Evolutionary conservation across 768 basidiomycete genomes (phyloP).

Genomic region (Podaxis rugospora): DNA sequence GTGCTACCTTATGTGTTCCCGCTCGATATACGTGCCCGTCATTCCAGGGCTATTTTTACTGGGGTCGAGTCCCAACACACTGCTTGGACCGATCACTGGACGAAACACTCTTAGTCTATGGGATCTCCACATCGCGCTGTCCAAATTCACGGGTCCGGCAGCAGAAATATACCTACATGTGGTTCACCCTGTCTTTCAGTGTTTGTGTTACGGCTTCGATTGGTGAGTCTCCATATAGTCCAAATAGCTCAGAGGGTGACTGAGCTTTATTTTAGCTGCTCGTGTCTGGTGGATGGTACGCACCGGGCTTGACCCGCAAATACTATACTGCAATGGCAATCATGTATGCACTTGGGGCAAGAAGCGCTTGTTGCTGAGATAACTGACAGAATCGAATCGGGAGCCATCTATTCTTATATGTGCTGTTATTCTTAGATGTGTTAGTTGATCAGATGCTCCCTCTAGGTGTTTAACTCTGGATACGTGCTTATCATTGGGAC

Average conservation of each 20-base stretch:
- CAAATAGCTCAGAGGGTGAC: background rate
- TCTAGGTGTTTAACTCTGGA: background rate
- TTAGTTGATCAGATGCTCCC: background rate
- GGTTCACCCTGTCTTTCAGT: constrained; percentile 30
- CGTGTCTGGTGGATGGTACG: constrained; percentile 31
- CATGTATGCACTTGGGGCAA: constrained; percentile 23
- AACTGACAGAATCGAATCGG: constrained; percentile 30
- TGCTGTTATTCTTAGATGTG: background rate
- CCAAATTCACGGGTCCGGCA: constrained; percentile 7
- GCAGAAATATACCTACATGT: constrained; percentile 26
- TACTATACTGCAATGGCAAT: constrained; percentile 31
- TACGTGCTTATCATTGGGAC: background rate
- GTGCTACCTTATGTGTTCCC: constrained; percentile 35
- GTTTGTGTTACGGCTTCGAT: constrained; percentile 28
- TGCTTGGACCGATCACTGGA: background rate
- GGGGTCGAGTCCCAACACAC: constrained; percentile 20
- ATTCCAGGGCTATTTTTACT: constrained; percentile 24
- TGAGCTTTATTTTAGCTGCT: constrained; percentile 19
- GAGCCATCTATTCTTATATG: constrained; percentile 26
- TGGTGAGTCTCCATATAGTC: constrained; percentile 18
- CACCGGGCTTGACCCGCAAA: constrained; percentile 22
- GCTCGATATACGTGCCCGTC: constrained; percentile 21
- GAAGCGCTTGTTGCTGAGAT: background rate
- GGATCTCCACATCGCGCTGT: constrained; percentile 16
- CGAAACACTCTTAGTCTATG: background rate